These are phyloP conservation scores for Wickerhamiella australiensis DNA, from an alignment of 805 yeast genomes.

Conservation along the genomic window DNA sequence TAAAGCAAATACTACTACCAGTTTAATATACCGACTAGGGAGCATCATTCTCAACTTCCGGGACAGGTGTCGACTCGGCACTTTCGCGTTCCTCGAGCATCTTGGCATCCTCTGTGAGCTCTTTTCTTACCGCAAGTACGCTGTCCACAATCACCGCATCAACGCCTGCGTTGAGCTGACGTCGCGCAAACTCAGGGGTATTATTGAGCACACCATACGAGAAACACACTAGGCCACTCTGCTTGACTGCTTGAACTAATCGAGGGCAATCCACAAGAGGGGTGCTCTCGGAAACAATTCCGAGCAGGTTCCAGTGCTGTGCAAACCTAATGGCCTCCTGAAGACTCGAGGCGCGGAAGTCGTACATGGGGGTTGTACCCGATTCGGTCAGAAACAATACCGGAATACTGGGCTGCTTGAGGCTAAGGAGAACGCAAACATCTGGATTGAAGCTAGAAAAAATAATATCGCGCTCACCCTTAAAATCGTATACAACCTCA, in stretches of 20 bases:
- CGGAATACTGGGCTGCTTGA: constrained; percentile 91
- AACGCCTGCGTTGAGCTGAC: constrained; percentile 87
- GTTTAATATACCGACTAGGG: too few relatives aligned
- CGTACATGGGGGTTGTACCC: constrained; percentile 80
- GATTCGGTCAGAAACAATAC: constrained; percentile 80
- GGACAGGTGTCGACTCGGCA: not conserved
- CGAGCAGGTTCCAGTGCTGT: constrained; percentile 78
- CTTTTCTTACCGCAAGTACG: constrained; percentile 85
- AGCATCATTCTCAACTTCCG: not conserved
- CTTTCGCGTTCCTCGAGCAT: not conserved
- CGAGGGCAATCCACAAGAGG: constrained; percentile 85
- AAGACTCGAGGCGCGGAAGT: constrained; percentile 71
- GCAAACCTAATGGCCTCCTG: constrained; percentile 89
- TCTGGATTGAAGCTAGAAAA: constrained; percentile 95
- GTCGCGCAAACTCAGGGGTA: constrained; percentile 66
- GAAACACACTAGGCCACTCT: constrained; percentile 82
- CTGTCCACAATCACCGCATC: constrained; percentile 98
- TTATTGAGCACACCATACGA: constrained; percentile 82
- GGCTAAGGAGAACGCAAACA: constrained; percentile 66
- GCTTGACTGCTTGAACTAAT: constrained; percentile 79
- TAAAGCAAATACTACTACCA: too few relatives aligned
- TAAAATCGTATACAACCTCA: constrained; percentile 63
- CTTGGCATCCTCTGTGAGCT: constrained; percentile 30
- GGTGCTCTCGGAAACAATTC: constrained; percentile 79
- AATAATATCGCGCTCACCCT: constrained; percentile 69